Evolutionary conservation across 2,329 filamentous ascomycete species (phyloP).

Genomic region (Monilinia polystroma): DNA sequence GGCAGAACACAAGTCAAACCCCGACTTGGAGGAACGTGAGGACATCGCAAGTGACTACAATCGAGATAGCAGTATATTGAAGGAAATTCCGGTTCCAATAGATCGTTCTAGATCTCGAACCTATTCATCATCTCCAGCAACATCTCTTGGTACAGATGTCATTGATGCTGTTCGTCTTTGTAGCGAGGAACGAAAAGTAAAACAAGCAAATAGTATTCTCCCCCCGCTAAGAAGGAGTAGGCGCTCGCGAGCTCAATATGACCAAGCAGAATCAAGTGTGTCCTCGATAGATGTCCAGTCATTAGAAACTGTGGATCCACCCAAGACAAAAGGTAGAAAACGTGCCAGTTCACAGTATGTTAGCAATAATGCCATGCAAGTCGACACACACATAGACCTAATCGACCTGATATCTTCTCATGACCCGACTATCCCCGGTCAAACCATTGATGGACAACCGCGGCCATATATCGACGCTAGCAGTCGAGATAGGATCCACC

Average conservation of each 20-base stretch:
- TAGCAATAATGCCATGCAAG: neutral
- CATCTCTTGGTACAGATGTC: neutral
- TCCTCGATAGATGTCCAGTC: neutral
- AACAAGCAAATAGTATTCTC: neutral
- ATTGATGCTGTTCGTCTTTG: neutral
- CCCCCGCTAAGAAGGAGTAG: neutral
- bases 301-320: neutral
- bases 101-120: neutral
- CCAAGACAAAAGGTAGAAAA: neutral
- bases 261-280: neutral
- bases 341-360: neutral
- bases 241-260: neutral
- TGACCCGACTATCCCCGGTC: neutral
- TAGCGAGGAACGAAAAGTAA: neutral
- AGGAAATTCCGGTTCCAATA: neutral
- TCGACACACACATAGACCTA: neutral
- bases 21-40: constrained; percentile 1
- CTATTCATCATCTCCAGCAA: constrained; percentile 3
- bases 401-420: neutral
- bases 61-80: neutral
- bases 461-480: constrained; percentile 25
- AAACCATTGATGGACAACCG: neutral
- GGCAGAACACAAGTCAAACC: neutral
- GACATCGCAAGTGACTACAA: neutral
- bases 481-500: constrained; percentile 20